Percentiles rank a stretch among this genome's conserved stretches.
Conservation (phyloP, 1,284 basidiomycete species). For the Schizophyllum amplum region DNA sequence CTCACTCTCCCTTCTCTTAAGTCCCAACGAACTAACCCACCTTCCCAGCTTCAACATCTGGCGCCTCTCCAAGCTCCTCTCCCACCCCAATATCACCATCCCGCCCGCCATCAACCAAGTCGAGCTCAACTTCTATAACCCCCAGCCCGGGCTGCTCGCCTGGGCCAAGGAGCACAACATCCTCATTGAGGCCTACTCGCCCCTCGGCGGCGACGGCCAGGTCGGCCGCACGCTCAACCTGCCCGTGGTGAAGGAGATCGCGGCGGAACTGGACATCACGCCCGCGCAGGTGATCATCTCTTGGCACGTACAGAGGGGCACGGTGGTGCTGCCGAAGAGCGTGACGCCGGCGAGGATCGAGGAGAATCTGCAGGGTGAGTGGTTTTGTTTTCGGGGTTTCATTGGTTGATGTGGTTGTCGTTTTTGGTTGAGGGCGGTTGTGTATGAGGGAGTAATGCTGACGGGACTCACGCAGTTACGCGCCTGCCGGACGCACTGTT, state of each 20-base stretch:
- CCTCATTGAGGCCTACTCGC: slow-evolving; percentile 74
- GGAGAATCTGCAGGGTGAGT: slow-evolving; percentile 59
- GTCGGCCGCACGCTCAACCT: slow-evolving; percentile 47
- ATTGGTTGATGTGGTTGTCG: neutral
- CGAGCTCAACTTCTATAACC: slow-evolving; percentile 77
- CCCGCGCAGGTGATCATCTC: slow-evolving; percentile 76
- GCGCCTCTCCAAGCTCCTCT: slow-evolving; percentile 21
- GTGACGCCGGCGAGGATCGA: slow-evolving; percentile 65
- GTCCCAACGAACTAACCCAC: neutral
- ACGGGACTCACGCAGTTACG: slow-evolving; percentile 29
- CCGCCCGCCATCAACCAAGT: slow-evolving; percentile 74
- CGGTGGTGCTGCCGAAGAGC: slow-evolving; percentile 72
- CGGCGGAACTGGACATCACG: slow-evolving; percentile 58
- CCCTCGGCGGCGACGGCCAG: slow-evolving; percentile 58
- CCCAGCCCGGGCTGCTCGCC: slow-evolving; percentile 74
- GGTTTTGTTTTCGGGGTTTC: neutral
- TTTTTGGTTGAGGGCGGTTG: too few relatives aligned
- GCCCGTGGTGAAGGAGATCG: slow-evolving; percentile 53
- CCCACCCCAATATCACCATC: slow-evolving; percentile 43
- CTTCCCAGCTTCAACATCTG: slow-evolving; percentile 46
- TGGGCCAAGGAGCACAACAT: slow-evolving; percentile 60
- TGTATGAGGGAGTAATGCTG: neutral
- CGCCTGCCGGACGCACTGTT: slow-evolving; percentile 48
- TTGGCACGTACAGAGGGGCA: slow-evolving; percentile 75
- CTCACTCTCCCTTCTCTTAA: too few relatives aligned